phyloP scores from a whole-genome alignment of 352 stramenopile genomes.

The Halophytophthora polymorphica region DNA sequence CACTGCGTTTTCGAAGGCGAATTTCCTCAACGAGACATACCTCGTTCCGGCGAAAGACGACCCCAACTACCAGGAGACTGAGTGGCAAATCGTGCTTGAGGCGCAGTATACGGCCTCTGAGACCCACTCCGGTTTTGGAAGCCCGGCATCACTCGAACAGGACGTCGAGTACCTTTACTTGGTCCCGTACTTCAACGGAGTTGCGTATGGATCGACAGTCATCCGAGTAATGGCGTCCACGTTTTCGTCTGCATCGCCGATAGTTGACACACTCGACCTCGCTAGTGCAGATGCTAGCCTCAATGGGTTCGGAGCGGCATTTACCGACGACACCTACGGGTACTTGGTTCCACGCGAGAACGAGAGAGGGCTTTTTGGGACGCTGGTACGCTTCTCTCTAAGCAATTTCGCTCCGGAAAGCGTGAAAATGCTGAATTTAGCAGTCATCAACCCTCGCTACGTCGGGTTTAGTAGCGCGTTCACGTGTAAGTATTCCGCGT shows the following conservation, averaged over 20 bases:
- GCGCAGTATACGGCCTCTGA: conserved; percentile 40
- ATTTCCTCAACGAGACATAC: conserved; percentile 70
- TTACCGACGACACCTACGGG: conserved; percentile 51
- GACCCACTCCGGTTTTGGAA: conserved; percentile 35
- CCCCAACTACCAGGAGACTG: conserved; percentile 36
- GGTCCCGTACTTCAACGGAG: conserved; percentile 62
- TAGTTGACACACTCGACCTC: conserved; percentile 60
- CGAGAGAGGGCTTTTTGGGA: conserved; percentile 51
- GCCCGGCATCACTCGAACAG: conserved; percentile 27
- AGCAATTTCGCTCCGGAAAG: conserved; percentile 37
- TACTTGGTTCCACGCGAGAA: conserved; percentile 73
- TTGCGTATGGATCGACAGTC: conserved; percentile 42
- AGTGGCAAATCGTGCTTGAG: conserved; percentile 53
- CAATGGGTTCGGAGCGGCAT: conserved; percentile 53
- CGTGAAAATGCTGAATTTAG: conserved; percentile 49
- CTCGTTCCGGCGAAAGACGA: conserved; percentile 41
- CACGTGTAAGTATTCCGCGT: conserved; percentile 37
- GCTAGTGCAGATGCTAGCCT: conserved; percentile 36
- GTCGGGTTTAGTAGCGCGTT: conserved; percentile 67
- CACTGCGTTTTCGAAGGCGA: conserved; percentile 45
- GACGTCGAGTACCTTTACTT: conserved; percentile 72
- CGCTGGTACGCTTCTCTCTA: conserved; percentile 56
- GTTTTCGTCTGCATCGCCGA: conserved; percentile 38
- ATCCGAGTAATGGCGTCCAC: conserved; percentile 52
- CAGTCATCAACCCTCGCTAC: conserved; percentile 42